Evolutionary conservation across 176 grass and related monocot genomes (phyloP).

Genomic region (Musa beccarii): DNA sequence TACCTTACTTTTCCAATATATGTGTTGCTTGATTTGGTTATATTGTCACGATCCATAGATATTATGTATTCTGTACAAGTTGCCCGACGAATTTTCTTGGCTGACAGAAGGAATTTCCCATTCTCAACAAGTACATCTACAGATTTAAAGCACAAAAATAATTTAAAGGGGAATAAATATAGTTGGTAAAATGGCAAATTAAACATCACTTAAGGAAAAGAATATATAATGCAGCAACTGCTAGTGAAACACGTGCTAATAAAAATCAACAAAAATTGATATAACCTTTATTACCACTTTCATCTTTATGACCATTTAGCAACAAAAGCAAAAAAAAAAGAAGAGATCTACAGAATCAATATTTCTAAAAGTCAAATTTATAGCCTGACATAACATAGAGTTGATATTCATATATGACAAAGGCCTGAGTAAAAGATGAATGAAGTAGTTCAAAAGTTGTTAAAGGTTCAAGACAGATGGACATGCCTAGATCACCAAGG

Average conservation of each 20-base stretch:
- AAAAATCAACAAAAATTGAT: too few relatives aligned
- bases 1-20: constrained; percentile 28
- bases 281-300: not conserved
- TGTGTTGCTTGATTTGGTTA: constrained; percentile 15
- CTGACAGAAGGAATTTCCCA: constrained; percentile 25
- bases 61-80: constrained; percentile 26
- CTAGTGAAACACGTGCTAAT: too few relatives aligned
- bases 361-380: not conserved
- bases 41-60: constrained; percentile 16
- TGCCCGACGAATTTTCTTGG: constrained; percentile 17
- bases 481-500: too few relatives aligned
- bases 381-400: not conserved
- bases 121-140: constrained; percentile 23
- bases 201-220: not conserved
- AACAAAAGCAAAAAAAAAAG: not conserved
- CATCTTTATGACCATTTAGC: not conserved
- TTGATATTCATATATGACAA: too few relatives aligned
- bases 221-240: not conserved
- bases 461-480: too few relatives aligned
- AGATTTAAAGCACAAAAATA: not conserved
- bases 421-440: too few relatives aligned
- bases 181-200: not conserved
- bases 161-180: not conserved
- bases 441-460: too few relatives aligned
- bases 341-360: not conserved